phyloP scores from a whole-genome alignment of 2,329 filamentous ascomycete species.

The Rutstroemia sydowiana region DNA sequence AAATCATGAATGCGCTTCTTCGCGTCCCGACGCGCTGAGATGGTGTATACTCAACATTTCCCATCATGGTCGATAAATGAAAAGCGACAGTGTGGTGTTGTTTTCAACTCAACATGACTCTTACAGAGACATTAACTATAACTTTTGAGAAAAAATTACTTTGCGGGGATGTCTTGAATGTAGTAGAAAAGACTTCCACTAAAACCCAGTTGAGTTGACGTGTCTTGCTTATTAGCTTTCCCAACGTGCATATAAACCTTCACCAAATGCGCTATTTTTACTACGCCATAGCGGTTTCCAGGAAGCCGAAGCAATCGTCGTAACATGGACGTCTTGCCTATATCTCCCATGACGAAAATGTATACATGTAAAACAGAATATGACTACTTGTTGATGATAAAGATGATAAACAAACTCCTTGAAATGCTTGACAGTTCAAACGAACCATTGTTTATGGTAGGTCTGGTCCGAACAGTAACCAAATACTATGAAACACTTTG shows the following conservation, averaged over 20 bases:
- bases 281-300: too few relatives aligned
- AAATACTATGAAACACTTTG: background rate
- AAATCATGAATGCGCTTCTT: constrained; percentile 2
- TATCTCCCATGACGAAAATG: too few relatives aligned
- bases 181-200: too few relatives aligned
- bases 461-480: background rate
- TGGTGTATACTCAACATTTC: constrained; percentile 7
- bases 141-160: too few relatives aligned
- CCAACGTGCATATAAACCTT: too few relatives aligned
- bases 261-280: too few relatives aligned
- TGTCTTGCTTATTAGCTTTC: too few relatives aligned
- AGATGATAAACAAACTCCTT: too few relatives aligned
- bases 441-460: background rate
- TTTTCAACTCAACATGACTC: background rate
- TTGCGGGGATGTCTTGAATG: too few relatives aligned
- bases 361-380: too few relatives aligned
- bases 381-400: too few relatives aligned
- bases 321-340: background rate
- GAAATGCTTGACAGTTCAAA: background rate
- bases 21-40: constrained; percentile 7
- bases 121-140: background rate
- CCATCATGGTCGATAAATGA: constrained; percentile 1
- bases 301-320: background rate
- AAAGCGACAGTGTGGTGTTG: background rate
- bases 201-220: too few relatives aligned